Conservation (phyloP, 495 filamentous ascomycete species). For the Saxophila tyrrhenica region DNA sequence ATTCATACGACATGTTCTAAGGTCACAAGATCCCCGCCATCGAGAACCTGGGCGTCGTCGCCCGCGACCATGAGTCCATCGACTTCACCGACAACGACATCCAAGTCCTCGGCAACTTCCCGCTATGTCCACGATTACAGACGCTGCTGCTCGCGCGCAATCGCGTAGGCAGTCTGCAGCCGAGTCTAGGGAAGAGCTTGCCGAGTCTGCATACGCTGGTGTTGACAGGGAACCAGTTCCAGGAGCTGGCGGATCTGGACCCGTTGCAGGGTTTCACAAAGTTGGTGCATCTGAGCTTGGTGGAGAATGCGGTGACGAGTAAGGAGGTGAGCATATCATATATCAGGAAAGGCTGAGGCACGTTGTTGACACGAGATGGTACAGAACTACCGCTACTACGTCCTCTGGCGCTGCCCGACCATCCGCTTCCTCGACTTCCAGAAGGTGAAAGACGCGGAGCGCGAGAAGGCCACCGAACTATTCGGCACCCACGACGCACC, state of each 20-base stretch:
- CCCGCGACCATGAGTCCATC: conserved; percentile 70
- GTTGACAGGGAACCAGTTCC: conserved; percentile 43
- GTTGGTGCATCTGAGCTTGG: conserved; percentile 67
- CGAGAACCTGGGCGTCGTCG: conserved; percentile 95
- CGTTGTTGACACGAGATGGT: background rate
- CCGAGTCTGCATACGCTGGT: conserved; percentile 70
- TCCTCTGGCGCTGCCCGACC: conserved; percentile 72
- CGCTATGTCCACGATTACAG: conserved; percentile 74
- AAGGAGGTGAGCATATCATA: conserved; percentile 61
- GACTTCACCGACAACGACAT: conserved; percentile 99
- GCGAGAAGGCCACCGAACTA: conserved; percentile 58
- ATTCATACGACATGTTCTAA: conserved; percentile 58
- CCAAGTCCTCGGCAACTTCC: conserved; percentile 78
- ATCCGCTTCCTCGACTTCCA: conserved; percentile 89
- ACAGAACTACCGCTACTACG: conserved; percentile 84
- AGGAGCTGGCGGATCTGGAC: conserved; percentile 65
- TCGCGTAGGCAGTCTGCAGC: conserved; percentile 68
- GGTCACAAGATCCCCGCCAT: conserved; percentile 96
- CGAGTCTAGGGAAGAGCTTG: conserved; percentile 55
- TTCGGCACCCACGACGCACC: conserved; percentile 72
- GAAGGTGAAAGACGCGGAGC: conserved; percentile 80
- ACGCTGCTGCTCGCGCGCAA: conserved; percentile 87
- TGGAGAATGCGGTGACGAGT: conserved; percentile 80
- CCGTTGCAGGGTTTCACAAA: conserved; percentile 54
- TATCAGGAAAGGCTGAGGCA: background rate